Evolutionary conservation across 1,284 basidiomycete genomes (phyloP).

Genomic region (Porodaedalea pini): DNA sequence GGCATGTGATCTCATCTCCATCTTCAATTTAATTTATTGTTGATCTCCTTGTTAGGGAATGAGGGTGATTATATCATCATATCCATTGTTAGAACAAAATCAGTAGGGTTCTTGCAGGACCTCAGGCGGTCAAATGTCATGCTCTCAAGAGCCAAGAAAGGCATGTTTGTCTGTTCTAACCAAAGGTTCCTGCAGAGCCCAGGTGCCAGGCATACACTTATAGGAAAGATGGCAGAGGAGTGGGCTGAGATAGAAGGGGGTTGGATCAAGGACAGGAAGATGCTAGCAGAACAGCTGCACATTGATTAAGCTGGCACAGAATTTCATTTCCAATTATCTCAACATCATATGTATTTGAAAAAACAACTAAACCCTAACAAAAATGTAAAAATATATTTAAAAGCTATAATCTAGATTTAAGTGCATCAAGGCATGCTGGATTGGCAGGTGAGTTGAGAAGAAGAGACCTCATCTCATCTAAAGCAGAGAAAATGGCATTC

Average conservation of each 20-base stretch:
- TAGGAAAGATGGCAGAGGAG: constrained; percentile 35
- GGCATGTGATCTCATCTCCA: constrained; percentile 34
- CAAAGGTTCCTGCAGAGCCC: constrained; percentile 48
- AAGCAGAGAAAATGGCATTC: constrained; percentile 58
- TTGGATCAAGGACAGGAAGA: constrained; percentile 2
- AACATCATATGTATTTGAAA: neutral
- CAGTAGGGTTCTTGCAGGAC: constrained; percentile 56
- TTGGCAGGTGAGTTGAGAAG: neutral
- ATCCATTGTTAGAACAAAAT: constrained; percentile 55
- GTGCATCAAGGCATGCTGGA: constrained; percentile 35
- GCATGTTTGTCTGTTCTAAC: constrained; percentile 64
- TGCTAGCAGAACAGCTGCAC: neutral
- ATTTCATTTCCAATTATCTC: neutral
- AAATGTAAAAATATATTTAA: constrained; percentile 17
- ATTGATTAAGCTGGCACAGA: constrained; percentile 5
- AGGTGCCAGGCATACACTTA: constrained; percentile 40
- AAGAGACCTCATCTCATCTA: constrained; percentile 64
- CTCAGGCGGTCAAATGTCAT: constrained; percentile 64
- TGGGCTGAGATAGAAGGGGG: constrained; percentile 11
- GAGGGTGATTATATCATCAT: constrained; percentile 61
- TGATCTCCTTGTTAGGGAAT: constrained; percentile 41
- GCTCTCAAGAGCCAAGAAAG: constrained; percentile 48
- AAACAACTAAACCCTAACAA: neutral
- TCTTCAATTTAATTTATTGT: constrained; percentile 10
- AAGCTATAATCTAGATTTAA: constrained; percentile 17